A percentile compares a stretch with the other conserved stretches of the same genome.
phyloP scores from a whole-genome alignment of 306 rosid species.

The Mucuna pruriens region DNA sequence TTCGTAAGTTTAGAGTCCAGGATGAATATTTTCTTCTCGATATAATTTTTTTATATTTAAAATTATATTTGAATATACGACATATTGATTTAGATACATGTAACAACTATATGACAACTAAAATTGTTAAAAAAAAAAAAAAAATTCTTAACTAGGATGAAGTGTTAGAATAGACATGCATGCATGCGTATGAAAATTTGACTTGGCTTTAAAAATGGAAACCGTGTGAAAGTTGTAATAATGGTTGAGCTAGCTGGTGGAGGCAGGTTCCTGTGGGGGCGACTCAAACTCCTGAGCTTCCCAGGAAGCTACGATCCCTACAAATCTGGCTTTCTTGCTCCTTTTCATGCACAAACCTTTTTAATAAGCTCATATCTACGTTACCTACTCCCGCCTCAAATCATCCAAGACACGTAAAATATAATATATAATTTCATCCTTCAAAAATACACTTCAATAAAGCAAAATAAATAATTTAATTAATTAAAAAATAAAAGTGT shows the following conservation, averaged over 20 bases:
- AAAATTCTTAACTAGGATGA: not conserved
- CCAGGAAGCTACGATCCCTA: constrained; percentile 36
- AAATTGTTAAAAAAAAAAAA: no score
- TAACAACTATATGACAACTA: no score
- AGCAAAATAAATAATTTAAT: no score
- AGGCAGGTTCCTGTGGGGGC: not conserved
- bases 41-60: no score
- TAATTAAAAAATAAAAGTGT: no score
- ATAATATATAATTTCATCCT: no score
- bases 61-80: no score
- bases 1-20: no score
- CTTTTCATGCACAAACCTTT: constrained; percentile 29
- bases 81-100: no score
- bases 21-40: no score
- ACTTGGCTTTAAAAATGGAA: constrained; percentile 37
- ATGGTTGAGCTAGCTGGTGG: not conserved
- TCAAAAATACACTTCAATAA: no score
- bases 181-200: constrained; percentile 34
- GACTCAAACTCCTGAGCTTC: constrained; percentile 4
- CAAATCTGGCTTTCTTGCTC: constrained; percentile 11
- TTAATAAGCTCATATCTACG: not conserved
- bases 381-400: not conserved
- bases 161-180: constrained; percentile 1
- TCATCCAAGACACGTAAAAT: not conserved
- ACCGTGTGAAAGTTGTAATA: not conserved